These are phyloP conservation scores for Scheffersomyces cryptocercus DNA, from an alignment of 1,139 yeast species.

Conservation along the genomic window DNA sequence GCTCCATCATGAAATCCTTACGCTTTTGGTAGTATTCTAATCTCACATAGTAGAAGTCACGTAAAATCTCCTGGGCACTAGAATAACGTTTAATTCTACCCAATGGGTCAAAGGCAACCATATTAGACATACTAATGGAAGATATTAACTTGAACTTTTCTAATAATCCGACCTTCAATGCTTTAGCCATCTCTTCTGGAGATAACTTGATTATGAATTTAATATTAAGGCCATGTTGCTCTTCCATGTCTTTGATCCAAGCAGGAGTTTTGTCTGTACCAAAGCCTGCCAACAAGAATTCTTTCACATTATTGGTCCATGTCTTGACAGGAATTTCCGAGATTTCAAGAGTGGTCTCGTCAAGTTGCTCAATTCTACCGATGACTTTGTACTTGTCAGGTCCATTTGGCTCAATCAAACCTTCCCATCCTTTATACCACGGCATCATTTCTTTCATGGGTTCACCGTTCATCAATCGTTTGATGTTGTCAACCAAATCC, in stretches of 20 bases:
- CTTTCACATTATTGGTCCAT: constrained; percentile 92
- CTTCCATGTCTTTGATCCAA: constrained; percentile 95
- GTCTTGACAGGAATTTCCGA: constrained; percentile 91
- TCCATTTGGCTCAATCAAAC: constrained; percentile 65
- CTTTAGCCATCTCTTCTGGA: constrained; percentile 80
- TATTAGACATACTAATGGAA: constrained; percentile 71
- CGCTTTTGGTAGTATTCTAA: constrained; percentile 89
- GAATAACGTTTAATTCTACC: constrained; percentile 87
- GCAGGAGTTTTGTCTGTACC: constrained; percentile 72
- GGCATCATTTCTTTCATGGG: constrained; percentile 77
- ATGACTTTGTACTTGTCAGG: constrained; percentile 69
- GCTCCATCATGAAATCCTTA: constrained; percentile 74
- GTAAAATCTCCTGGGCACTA: constrained; percentile 71
- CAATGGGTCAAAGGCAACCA: constrained; percentile 95
- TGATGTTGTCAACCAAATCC: constrained; percentile 76
- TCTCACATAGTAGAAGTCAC: constrained; percentile 83
- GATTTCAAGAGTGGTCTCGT: constrained; percentile 78
- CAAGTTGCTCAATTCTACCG: constrained; percentile 82
- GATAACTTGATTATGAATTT: constrained; percentile 75
- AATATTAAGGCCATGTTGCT: constrained; percentile 83
- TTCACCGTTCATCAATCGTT: constrained; percentile 72
- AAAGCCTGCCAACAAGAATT: constrained; percentile 72
- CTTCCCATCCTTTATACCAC: constrained; percentile 97
- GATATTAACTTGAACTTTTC: constrained; percentile 81
- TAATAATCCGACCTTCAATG: constrained; percentile 70